Conservation (phyloP, 1,284 basidiomycete genomes). For the Ustilago esculenta region DNA sequence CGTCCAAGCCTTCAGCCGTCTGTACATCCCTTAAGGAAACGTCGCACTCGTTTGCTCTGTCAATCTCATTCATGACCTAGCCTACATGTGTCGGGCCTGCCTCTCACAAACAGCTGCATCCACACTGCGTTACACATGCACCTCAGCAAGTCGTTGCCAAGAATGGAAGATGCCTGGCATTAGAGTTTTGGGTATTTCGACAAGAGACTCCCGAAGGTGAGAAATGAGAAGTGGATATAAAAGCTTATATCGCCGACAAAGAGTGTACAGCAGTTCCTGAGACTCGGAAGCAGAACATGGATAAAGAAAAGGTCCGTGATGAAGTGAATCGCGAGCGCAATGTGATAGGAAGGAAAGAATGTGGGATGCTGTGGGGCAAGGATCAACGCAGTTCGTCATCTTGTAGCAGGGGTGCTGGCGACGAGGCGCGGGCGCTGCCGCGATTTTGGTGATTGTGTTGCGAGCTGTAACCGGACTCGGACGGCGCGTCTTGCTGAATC, state of each 20-base stretch:
- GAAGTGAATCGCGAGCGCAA: background rate
- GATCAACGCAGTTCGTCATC: slow-evolving; percentile 27
- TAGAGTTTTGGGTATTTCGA: background rate
- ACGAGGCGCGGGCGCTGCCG: slow-evolving; percentile 21
- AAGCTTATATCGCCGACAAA: background rate
- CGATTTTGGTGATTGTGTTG: slow-evolving; percentile 16
- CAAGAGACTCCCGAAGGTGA: background rate
- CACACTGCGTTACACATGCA: no score
- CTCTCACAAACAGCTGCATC: no score
- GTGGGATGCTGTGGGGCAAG: background rate
- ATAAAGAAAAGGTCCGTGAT: slow-evolving; percentile 12
- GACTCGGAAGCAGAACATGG: background rate
- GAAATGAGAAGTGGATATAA: background rate
- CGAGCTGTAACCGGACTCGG: slow-evolving; percentile 23
- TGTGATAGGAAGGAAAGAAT: background rate
- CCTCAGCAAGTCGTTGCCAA: no score
- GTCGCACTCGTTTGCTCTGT: background rate
- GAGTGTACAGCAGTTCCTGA: background rate
- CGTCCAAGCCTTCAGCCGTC: slow-evolving; percentile 51
- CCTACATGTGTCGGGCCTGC: no score
- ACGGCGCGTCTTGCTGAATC: slow-evolving; percentile 14
- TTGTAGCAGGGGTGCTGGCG: slow-evolving; percentile 23
- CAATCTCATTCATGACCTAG: background rate
- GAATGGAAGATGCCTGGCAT: no score
- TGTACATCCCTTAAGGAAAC: slow-evolving; percentile 53